phyloP scores from a whole-genome alignment of 768 basidiomycete species.

The Galerina sulciceps region DNA sequence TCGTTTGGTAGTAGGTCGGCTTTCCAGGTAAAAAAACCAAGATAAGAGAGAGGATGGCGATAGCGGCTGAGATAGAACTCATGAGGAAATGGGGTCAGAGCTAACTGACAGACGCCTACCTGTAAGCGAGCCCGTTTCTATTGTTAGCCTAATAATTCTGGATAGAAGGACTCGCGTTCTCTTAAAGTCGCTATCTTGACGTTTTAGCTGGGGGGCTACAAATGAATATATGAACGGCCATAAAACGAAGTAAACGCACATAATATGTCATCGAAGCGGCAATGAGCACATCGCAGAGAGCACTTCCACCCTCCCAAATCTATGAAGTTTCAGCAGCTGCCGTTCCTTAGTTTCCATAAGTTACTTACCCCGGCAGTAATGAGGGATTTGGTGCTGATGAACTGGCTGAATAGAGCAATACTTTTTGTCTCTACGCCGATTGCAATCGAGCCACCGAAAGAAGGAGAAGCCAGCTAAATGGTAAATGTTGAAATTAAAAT shows the following conservation, averaged over 20 bases:
- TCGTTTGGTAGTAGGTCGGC: no score
- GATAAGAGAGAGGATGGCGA: no score
- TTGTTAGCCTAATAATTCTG: no score
- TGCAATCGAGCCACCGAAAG: constrained; percentile 16
- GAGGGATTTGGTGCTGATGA: constrained; percentile 7
- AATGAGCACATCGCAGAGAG: constrained; percentile 17
- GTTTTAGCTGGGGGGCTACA: background rate
- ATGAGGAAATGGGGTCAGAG: no score
- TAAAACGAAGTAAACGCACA: constrained; percentile 1
- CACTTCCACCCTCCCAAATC: constrained; percentile 21
- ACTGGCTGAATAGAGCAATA: constrained; percentile 12
- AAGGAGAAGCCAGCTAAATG: background rate
- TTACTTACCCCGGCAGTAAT: constrained; percentile 14
- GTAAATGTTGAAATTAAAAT: background rate
- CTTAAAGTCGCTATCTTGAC: no score
- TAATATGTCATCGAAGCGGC: constrained; percentile 17
- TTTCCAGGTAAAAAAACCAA: no score
- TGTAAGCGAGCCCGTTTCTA: no score
- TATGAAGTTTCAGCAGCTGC: background rate
- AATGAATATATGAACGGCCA: background rate
- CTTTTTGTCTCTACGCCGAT: constrained; percentile 14
- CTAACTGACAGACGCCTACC: no score
- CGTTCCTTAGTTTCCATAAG: background rate
- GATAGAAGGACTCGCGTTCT: no score
- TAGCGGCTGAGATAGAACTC: no score